phyloP scores from a whole-genome alignment of 768 basidiomycete species.

The Neoboletus subvelutipes region DNA sequence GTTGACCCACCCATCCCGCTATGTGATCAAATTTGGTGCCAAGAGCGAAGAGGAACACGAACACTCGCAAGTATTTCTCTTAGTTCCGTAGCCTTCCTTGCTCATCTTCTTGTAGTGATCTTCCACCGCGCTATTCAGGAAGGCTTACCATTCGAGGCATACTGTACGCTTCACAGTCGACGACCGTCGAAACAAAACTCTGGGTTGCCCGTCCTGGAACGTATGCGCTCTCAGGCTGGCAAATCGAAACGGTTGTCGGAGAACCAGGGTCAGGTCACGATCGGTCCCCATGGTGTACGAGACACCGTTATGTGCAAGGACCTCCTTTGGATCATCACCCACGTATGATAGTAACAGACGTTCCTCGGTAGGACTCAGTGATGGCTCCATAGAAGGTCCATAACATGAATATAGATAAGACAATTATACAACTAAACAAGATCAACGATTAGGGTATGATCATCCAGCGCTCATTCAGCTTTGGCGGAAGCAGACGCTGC shows the following conservation, averaged over 20 bases:
- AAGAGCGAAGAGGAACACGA: conserved; percentile 21
- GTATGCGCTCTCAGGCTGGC: conserved; percentile 68
- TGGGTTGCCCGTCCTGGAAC: conserved; percentile 64
- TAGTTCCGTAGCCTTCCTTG: neutral
- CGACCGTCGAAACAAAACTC: conserved; percentile 47
- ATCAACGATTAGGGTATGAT: conserved; percentile 16
- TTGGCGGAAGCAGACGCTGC: conserved; percentile 21
- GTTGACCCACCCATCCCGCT: conserved; percentile 56
- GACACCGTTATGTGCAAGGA: conserved; percentile 42
- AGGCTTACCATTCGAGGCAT: conserved; percentile 63
- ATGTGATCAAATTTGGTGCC: conserved; percentile 49
- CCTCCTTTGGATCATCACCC: conserved; percentile 29
- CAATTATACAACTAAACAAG: neutral
- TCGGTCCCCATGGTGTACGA: conserved; percentile 32
- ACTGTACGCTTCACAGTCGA: conserved; percentile 49
- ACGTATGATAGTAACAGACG: conserved; percentile 35
- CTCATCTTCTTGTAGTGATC: conserved; percentile 33
- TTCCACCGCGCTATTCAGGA: conserved; percentile 60
- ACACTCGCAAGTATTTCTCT: conserved; percentile 20
- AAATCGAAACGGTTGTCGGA: conserved; percentile 62
- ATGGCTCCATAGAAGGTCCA: conserved; percentile 3
- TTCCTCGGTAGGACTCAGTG: conserved; percentile 8
- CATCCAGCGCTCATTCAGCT: conserved; percentile 15
- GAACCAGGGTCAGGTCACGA: conserved; percentile 27
- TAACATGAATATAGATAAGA: conserved; percentile 16